These are phyloP conservation scores for Scheffersomyces segobiensis DNA, from an alignment of 1,139 yeast genomes.

Conservation along the genomic window DNA sequence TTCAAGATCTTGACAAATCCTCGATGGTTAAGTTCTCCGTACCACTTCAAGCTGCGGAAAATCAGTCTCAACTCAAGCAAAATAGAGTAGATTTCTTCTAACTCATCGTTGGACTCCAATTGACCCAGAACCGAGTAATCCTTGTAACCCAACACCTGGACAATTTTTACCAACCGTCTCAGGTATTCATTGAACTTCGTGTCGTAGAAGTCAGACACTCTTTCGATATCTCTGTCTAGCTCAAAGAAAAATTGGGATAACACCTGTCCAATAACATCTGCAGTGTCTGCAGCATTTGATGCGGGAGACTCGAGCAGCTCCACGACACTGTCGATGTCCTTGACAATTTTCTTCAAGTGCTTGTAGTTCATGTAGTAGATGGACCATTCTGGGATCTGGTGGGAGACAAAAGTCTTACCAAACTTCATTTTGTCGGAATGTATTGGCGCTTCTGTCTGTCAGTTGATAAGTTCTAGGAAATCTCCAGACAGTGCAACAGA, in stretches of 20 bases:
- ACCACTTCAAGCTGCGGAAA: constrained; percentile 86
- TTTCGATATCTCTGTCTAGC: constrained; percentile 79
- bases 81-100: constrained; percentile 76
- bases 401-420: constrained; percentile 76
- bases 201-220: constrained; percentile 77
- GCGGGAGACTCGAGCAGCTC: constrained; percentile 30
- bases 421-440: constrained; percentile 59
- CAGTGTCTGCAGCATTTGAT: constrained; percentile 1
- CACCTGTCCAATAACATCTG: constrained; percentile 28
- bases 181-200: constrained; percentile 72
- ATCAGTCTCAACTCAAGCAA: constrained; percentile 76
- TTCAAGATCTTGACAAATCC: constrained; percentile 89
- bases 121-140: constrained; percentile 28
- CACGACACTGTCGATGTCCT: constrained; percentile 39
- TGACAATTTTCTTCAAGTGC: constrained; percentile 77
- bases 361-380: constrained; percentile 82
- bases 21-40: constrained; percentile 86
- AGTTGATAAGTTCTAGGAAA: not conserved
- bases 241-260: constrained; percentile 73
- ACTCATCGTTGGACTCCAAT: constrained; percentile 56
- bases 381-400: constrained; percentile 95
- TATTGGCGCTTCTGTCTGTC: not conserved
- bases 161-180: constrained; percentile 59
- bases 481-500: not conserved
- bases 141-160: constrained; percentile 31